These are phyloP conservation scores for Kwoniella europaea DNA, from an alignment of 768 basidiomycete species.

Conservation along the genomic window DNA sequence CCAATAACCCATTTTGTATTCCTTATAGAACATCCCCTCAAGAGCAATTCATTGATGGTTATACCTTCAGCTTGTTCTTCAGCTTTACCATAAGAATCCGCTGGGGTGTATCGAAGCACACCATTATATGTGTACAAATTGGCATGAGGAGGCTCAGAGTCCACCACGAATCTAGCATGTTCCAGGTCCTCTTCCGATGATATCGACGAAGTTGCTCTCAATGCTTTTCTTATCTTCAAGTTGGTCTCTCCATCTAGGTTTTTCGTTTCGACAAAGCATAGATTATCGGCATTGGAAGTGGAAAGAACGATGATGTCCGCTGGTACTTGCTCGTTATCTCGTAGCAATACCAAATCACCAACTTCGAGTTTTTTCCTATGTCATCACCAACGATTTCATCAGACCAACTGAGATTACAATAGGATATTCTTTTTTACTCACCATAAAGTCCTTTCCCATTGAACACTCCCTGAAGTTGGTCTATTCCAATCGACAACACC, in stretches of 20 bases:
- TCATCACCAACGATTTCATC: neutral
- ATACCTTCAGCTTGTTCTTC: constrained; percentile 60
- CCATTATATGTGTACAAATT: constrained; percentile 91
- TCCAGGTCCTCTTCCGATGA: constrained; percentile 87
- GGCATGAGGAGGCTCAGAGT: constrained; percentile 90
- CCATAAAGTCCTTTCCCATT: constrained; percentile 93
- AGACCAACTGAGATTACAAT: too few species aligned
- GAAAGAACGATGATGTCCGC: constrained; percentile 92
- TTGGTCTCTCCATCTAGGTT: constrained; percentile 98
- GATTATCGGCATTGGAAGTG: constrained; percentile 85
- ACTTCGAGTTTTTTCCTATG: constrained; percentile 91
- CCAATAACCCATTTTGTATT: constrained; percentile 94
- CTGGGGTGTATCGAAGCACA: constrained; percentile 69
- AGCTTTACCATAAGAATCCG: constrained; percentile 62
- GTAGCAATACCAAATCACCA: constrained; percentile 87
- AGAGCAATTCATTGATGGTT: constrained; percentile 87
- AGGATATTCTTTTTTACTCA: constrained; percentile 10
- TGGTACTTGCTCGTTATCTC: constrained; percentile 94
- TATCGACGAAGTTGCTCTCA: constrained; percentile 76
- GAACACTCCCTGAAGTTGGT: constrained; percentile 70
- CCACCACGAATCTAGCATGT: constrained; percentile 81
- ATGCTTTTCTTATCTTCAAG: constrained; percentile 79
- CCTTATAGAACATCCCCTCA: constrained; percentile 86
- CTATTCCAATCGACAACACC: constrained; percentile 84
- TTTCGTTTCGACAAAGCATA: constrained; percentile 97